A percentile compares a stretch with the other conserved stretches of the same genome.
Evolutionary conservation across 1,284 basidiomycete genomes (phyloP).

Genomic region (Malassezia dermatis): DNA sequence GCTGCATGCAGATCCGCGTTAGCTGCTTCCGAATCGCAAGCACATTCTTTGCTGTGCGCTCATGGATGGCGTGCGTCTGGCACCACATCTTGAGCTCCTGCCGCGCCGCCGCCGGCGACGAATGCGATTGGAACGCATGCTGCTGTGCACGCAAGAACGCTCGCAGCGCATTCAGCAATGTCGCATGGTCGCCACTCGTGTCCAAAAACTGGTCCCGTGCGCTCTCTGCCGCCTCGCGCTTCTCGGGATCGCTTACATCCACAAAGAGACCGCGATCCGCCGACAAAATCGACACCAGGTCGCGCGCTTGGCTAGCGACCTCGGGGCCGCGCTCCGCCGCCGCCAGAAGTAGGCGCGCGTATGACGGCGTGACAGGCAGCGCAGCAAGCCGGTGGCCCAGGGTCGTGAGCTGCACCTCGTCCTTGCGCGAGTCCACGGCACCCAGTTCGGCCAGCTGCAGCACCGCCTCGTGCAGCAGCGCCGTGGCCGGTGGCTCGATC

Average conservation of each 20-base stretch:
- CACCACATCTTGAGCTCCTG: conserved; percentile 32
- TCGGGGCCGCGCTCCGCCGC: conserved; percentile 27
- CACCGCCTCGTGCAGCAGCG: conserved; percentile 28
- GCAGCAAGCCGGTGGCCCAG: conserved; percentile 35
- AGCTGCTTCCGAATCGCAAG: conserved; percentile 38
- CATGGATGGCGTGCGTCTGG: conserved; percentile 31
- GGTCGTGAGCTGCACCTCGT: conserved; percentile 22
- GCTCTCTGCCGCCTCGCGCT: conserved; percentile 30
- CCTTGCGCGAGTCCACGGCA: conserved; percentile 21
- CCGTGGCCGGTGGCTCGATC: conserved; percentile 32
- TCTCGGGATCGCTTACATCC: conserved; percentile 27
- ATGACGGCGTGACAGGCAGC: conserved; percentile 36
- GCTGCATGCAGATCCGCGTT: conserved; percentile 26
- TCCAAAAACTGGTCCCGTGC: conserved; percentile 49
- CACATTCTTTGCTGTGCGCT: conserved; percentile 34
- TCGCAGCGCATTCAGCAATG: conserved; percentile 40
- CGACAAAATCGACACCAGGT: conserved; percentile 42
- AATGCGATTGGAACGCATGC: neutral
- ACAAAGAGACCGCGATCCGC: conserved; percentile 30
- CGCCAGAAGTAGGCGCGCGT: conserved; percentile 35
- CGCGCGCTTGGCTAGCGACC: conserved; percentile 30
- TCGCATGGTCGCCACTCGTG: conserved; percentile 38
- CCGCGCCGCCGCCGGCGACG: neutral
- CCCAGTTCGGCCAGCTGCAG: conserved; percentile 37
- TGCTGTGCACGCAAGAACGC: conserved; percentile 29